These are phyloP conservation scores for Nakazawaea populi DNA, from an alignment of 805 yeast species.

Conservation along the genomic window DNA sequence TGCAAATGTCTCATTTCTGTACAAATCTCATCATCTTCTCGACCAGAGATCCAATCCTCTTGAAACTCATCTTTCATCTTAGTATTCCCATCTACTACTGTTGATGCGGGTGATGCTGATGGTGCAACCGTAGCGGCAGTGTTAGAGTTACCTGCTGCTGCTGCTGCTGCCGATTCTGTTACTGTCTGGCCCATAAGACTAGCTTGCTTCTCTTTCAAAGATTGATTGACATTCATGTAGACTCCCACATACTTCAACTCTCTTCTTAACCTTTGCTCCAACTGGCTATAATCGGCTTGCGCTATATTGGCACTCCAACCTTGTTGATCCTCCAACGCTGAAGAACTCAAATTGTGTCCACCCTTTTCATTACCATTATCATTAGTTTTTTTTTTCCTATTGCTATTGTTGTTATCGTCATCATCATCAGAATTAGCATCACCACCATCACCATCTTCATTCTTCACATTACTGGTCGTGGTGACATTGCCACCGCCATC, in stretches of 20 bases:
- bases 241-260: constrained; percentile 91
- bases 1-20: constrained; percentile 77
- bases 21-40: constrained; percentile 93
- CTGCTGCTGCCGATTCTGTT: too few relatives aligned
- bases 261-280: constrained; percentile 83
- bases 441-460: constrained; percentile 14
- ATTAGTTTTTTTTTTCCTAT: constrained; percentile 2
- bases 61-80: constrained; percentile 23
- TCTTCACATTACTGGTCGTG: constrained; percentile 9
- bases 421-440: constrained; percentile 13
- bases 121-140: too few relatives aligned
- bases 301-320: constrained; percentile 41
- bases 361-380: constrained; percentile 16
- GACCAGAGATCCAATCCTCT: constrained; percentile 69
- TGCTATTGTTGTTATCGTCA: constrained; percentile 11
- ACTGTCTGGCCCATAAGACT: constrained; percentile 16
- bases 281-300: constrained; percentile 63
- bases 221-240: constrained; percentile 55
- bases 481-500: background rate
- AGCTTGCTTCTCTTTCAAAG: constrained; percentile 25
- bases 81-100: constrained; percentile 4
- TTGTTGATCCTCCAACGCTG: constrained; percentile 32
- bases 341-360: constrained; percentile 15
- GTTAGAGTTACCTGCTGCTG: too few relatives aligned
- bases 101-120: too few relatives aligned